Evolutionary conservation across 225 moss, liverwort and hornwort species (phyloP), one percentile per base, ranked within the genome.

Genomic region (Rhytidiadelphus loreus): DNA sequence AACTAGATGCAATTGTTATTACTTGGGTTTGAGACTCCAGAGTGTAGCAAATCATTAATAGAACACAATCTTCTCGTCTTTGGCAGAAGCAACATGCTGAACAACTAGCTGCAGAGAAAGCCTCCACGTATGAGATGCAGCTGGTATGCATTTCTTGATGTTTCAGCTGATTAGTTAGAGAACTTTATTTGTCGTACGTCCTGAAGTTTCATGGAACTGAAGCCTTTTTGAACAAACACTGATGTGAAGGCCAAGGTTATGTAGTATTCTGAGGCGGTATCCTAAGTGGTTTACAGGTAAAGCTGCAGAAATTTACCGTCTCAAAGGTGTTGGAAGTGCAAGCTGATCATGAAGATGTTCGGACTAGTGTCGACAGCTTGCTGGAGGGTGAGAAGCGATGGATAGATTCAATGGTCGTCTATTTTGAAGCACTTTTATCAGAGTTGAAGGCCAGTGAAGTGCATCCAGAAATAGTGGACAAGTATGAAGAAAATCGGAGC

Each of bases 41-140:
- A 62, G 50, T 72, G 24, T 90, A 80, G 41, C 44, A 78, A 52
- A 26, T 57, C n/a, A 35, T 71, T 30, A 77, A 46, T 81, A 16
- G 24, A 65, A 53, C 28, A 71, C 77, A 44, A 59, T 76, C 43
- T 74, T 81, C 56, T 70, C 63, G 41, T 35, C 83, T 88, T 89
- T 53, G 81, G 64, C 96, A 97, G 98, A 93, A 91, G 90, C 81
- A 75, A 44, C 69, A 72, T 82, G 91, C 83, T 72, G 92, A 92
- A 86, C 89, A 88, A 64, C 77, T 90, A 71, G 95, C 95, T 89
- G 96, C 91, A 86, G 95, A 90, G 85, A 95, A 90, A 84, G 89
- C 86, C 65, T 89, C 86, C 59, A 65, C 61, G 11, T 87, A 79
- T 87, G 83, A 89, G 83, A 92, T 90, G 87, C 92, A 94, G 71